Base-by-base conservation (phyloP, 2,329 filamentous ascomycete species). In the Fusarium domesticum region DNA sequence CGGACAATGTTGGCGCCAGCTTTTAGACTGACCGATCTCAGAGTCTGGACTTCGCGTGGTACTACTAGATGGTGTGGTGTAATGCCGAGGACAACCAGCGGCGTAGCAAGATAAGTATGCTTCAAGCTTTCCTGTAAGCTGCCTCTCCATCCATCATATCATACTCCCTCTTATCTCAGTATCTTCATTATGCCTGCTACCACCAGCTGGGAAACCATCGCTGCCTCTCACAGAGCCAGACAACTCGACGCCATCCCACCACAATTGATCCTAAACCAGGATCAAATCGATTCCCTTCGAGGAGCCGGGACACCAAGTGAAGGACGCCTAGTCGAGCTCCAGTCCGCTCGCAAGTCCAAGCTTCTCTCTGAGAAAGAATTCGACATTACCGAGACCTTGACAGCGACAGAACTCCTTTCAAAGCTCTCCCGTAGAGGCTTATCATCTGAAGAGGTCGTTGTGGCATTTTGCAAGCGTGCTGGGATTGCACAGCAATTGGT, bases 401-500 rank as follows among this genome's bases (percentile, higher is more conserved):
- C 51, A 1, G 56, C 55, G 5, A 41, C 37, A 2, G 45, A 54
- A 4, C 34, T 58, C 2, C 19, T 58, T 1, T 28, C 7, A 1
- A 58, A 48, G 32, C 17, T 58, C 1, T 39, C 53, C 3, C 18
- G 35, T 2, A 37, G 42, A 6, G 34, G 58, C 1, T 3, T 58
- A 0, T 35, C 47, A 4, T 58, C 56, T 4, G 56, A 58, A 12
- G 45, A 58, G 7, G 55, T 58, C 1, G 41, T 47, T 0, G 39
- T 50, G 6, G 55, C 56, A 0, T 58, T 56, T n/a, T 50, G 44
- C 8, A 58, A 58, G 36, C 50, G 56, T 6, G 56, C 56, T 5
- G 46, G 48, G 18, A 44, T 58, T 7, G 56, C 55, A 6, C 56
- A 58, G 5, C 56, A 58, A 37, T 18, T 56, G 20, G 56, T 58